Evolutionary conservation across 345 rosid genomes (phyloP).

Genomic region (Corymbia maculata): DNA sequence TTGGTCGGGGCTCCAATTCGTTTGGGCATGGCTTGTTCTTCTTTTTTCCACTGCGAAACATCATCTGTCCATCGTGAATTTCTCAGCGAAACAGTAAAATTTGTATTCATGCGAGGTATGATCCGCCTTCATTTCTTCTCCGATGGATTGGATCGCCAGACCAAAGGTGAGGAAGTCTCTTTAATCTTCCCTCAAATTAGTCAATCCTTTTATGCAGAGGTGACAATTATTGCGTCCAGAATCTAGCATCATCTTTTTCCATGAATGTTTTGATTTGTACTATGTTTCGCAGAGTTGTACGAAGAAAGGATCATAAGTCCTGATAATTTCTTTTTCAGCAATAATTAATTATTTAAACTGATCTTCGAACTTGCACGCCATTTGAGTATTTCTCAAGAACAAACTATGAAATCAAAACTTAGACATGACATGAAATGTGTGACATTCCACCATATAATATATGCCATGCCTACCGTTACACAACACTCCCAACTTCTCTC

Average conservation of each 20-base stretch:
- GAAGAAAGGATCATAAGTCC: accelerated
- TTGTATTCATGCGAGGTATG: not conserved
- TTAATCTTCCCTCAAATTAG: no score
- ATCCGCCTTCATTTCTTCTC: not conserved
- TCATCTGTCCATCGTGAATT: accelerated
- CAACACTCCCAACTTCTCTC: not conserved
- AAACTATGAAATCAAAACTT: not conserved
- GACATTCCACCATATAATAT: not conserved
- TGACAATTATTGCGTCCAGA: no score
- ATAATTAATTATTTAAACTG: not conserved
- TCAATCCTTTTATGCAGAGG: no score
- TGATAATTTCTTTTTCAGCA: no score
- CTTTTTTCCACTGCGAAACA: accelerated
- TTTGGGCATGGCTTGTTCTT: no score
- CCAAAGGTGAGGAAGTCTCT: no score
- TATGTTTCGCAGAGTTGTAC: no score
- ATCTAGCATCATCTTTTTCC: no score
- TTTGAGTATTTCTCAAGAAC: not conserved
- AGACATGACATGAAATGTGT: not conserved
- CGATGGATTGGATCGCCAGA: not conserved
- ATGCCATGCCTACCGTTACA: not conserved
- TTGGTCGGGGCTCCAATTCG: not conserved
- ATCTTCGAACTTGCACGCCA: not conserved
- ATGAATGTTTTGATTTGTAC: no score
- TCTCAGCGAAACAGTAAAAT: accelerated